Evolutionary conservation across 2,329 filamentous ascomycete genomes (phyloP).

Genomic region (Penicillium sp.): DNA sequence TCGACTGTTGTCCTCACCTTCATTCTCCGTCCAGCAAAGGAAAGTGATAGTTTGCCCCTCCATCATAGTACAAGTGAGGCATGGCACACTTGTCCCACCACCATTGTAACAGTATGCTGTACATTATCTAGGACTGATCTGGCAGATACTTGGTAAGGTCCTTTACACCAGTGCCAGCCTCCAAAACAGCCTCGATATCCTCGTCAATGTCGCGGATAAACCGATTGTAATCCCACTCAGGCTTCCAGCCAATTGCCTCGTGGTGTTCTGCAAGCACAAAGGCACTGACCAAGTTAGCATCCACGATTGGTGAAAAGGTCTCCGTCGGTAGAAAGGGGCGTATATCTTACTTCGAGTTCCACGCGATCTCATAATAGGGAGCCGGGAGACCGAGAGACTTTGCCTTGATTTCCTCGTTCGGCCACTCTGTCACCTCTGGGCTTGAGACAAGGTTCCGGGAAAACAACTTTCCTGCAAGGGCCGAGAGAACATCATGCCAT

Average conservation of each 20-base stretch:
- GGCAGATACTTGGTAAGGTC: not conserved
- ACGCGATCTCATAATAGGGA: not conserved
- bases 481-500: not conserved
- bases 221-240: not conserved
- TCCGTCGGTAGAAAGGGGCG: too few species aligned
- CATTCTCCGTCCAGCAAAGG: too few species aligned
- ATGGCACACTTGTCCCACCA: too few species aligned
- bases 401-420: not conserved
- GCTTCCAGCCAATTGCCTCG: not conserved
- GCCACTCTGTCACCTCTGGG: not conserved
- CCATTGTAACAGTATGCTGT: not conserved
- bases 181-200: not conserved
- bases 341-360: not conserved
- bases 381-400: not conserved
- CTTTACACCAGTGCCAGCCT: not conserved
- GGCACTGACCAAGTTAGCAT: not conserved
- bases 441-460: not conserved
- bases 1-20: too few species aligned
- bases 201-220: not conserved
- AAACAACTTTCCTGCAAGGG: not conserved
- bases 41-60: too few species aligned
- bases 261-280: not conserved
- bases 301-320: too few species aligned
- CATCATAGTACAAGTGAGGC: too few species aligned
- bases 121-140: not conserved